Base-by-base conservation (phyloP, 176 grass and related monocot species). In the Canna indica region DNA sequence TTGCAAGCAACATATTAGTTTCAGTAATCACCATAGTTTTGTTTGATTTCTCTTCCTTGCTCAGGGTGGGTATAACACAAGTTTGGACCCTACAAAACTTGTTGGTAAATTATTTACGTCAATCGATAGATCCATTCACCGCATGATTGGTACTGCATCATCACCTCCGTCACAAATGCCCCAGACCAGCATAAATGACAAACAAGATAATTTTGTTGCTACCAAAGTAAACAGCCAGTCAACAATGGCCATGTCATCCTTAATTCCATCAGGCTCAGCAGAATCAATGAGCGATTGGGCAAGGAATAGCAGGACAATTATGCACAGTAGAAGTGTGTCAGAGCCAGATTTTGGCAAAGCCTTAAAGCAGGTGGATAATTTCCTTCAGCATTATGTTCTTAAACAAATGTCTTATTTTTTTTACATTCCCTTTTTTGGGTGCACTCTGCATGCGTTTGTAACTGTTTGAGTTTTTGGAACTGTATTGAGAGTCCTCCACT, bases 21-120 rank as follows among this genome's bases (percentile, higher is more conserved):
- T 48, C 27, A 30, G n/a, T 2, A 15, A 48, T 70, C 16, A 28
- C 15, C 17, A 5, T 7, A 0, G 7, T 4, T 20, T 30, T 17
- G 15, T 39, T 64, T 13, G 35, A 74, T 75, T 47, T 31, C 16
- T 73, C 64, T 0, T 72, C 9, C 56, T 77, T 39, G 9, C 73
- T n/a, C 59, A 99, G 94, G 84, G 94, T 80, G 94, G 94, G 29
- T 99, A 90, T 78, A 82, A 76, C 36, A 85, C 94, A 71, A 99
- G 83, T 68, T 73, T 91, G 73, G 93, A 84, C 67, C 89, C 86
- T 71, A 68, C 77, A 26, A 99, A 99, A 74, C 65, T 99, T 47
- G 89, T 99, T 59, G 87, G 87, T 70, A 99, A 99, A 76, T 73
- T 99, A 74, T 87, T 99, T 25, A 99, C 77, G 48, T 79, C 89